Conservation (phyloP, 169 alveolate species). For the Plasmodium reichenowi region DNA sequence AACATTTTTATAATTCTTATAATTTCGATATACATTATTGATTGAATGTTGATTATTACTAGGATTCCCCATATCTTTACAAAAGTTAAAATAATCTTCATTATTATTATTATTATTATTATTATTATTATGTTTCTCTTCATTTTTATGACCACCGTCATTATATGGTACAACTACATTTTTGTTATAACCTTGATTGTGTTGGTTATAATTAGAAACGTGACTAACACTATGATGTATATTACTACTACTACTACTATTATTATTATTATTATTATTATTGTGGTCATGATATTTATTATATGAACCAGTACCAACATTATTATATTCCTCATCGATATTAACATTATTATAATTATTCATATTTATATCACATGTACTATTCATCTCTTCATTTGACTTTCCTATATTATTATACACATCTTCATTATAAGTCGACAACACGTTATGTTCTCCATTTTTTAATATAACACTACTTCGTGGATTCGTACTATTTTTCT, state of each 20-base stretch:
- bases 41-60: not conserved
- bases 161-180: conserved; percentile 1
- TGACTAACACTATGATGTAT: not conserved
- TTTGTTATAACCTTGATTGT: not conserved
- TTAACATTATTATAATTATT: too few relatives aligned
- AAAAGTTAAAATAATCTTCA: conserved; percentile 17
- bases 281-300: not conserved
- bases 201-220: not conserved
- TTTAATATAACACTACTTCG: too few relatives aligned
- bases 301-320: not conserved
- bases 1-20: not conserved
- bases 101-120: conserved; percentile 6
- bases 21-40: not conserved
- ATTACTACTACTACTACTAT: not conserved
- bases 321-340: not conserved
- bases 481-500: too few relatives aligned
- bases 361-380: too few relatives aligned
- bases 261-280: not conserved
- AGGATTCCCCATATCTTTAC: conserved; percentile 13
- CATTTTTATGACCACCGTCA: conserved; percentile 4
- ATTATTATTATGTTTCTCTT: conserved; percentile 11
- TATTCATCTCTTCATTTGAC: too few relatives aligned
- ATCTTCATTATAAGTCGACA: too few relatives aligned
- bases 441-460: too few relatives aligned
- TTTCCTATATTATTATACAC: too few relatives aligned